Conservation (phyloP, 2,329 filamentous ascomycete species). For the Botryotinia narcissicola region DNA sequence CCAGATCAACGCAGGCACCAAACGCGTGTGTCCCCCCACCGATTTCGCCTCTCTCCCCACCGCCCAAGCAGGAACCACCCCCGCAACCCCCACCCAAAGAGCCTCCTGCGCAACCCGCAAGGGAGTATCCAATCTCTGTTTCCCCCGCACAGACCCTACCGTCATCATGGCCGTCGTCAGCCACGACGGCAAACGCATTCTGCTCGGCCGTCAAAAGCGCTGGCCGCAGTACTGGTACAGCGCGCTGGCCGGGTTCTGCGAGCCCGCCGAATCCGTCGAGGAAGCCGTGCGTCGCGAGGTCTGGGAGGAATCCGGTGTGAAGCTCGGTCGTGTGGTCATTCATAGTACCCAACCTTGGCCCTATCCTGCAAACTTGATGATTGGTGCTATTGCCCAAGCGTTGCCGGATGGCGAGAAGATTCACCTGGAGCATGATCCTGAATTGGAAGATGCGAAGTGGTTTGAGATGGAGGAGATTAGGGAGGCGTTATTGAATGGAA, state of each 20-base stretch:
- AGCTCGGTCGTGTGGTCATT: slow-evolving; percentile 72
- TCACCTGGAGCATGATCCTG: slow-evolving; percentile 80
- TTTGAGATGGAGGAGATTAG: slow-evolving; percentile 77
- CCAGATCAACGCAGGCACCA: slow-evolving; percentile 66
- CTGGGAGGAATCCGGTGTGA: slow-evolving; percentile 81
- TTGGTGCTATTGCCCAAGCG: slow-evolving; percentile 84
- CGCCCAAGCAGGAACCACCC: slow-evolving; percentile 43
- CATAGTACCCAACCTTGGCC: slow-evolving; percentile 88
- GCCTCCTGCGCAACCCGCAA: slow-evolving; percentile 76
- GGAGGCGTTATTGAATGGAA: slow-evolving; percentile 67
- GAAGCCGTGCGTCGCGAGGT: slow-evolving; percentile 81
- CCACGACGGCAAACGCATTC: slow-evolving; percentile 61
- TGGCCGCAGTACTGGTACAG: slow-evolving; percentile 86
- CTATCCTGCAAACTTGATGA: slow-evolving; percentile 82
- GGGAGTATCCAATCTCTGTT: slow-evolving; percentile 85
- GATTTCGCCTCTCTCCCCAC: slow-evolving; percentile 50
- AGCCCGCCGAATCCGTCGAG: slow-evolving; percentile 81
- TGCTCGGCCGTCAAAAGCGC: slow-evolving; percentile 81
- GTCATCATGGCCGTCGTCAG: slow-evolving; percentile 94
- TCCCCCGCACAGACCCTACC: slow-evolving; percentile 80
- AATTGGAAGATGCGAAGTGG: slow-evolving; percentile 89
- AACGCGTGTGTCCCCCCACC: slow-evolving; percentile 72
- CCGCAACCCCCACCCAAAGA: slow-evolving; percentile 49
- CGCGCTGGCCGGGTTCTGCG: slow-evolving; percentile 82
- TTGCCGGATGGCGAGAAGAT: slow-evolving; percentile 77